Conservation (phyloP, 1,139 yeast species). For the Arxiozyma telluris region DNA sequence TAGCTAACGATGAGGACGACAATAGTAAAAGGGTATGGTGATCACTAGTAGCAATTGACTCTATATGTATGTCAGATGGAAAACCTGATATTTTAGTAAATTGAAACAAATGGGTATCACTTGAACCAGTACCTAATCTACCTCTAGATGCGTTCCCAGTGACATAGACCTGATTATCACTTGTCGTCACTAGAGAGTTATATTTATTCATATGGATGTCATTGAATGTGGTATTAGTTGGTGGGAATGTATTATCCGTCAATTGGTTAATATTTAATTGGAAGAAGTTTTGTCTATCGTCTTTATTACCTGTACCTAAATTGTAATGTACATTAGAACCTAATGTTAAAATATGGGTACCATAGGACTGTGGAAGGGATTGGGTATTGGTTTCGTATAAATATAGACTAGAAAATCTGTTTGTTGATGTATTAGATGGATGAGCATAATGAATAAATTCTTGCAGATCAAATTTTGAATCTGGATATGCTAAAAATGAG, state of each 20-base stretch:
- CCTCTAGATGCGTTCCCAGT: conserved; percentile 71
- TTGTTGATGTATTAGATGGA: neutral
- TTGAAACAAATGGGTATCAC: conserved; percentile 35
- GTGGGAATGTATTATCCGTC: conserved; percentile 3
- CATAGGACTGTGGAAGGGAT: conserved; percentile 4
- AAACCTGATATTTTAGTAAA: conserved; percentile 21
- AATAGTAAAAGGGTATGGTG: conserved; percentile 54
- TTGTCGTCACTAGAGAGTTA: conserved; percentile 55
- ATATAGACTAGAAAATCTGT: neutral
- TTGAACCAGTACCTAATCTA: conserved; percentile 50
- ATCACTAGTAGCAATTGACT: conserved; percentile 45
- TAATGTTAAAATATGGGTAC: conserved; percentile 34
- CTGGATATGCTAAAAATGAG: neutral
- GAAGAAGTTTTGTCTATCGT: conserved; percentile 38
- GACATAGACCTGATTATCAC: conserved; percentile 43
- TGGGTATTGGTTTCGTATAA: neutral
- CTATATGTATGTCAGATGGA: conserved; percentile 28
- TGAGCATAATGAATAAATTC: neutral
- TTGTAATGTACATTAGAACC: conserved; percentile 62
- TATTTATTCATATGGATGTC: conserved; percentile 50
- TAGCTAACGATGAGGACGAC: neutral
- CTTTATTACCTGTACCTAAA: conserved; percentile 61
- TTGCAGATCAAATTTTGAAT: neutral
- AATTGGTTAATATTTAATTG: conserved; percentile 28
- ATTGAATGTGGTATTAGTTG: conserved; percentile 14